These are phyloP conservation scores for Trametes coccinea DNA, from an alignment of 768 basidiomycete species.

Conservation along the genomic window DNA sequence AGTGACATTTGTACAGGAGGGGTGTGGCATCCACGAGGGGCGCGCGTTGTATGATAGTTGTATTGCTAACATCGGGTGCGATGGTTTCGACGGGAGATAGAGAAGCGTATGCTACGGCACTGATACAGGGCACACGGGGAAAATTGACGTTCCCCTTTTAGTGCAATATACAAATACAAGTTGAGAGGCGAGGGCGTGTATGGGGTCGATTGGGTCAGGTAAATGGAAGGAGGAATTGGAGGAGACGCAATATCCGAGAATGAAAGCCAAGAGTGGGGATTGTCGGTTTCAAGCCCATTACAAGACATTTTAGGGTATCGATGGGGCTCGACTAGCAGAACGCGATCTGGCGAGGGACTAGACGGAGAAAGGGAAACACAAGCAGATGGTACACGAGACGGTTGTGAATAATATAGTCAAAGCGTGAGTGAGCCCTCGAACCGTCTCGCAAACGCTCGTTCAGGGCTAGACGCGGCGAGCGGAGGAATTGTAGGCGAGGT, in stretches of 20 bases:
- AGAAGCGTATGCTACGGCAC: no score
- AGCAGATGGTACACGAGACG: not conserved
- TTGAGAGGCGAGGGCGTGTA: not conserved
- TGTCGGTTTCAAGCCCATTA: not conserved
- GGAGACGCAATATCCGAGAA: no score
- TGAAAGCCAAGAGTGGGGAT: not conserved
- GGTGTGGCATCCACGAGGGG: not conserved
- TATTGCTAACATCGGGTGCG: not conserved
- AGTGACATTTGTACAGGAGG: not conserved
- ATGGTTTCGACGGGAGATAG: no score
- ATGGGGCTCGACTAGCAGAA: not conserved
- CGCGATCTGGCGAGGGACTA: no score
- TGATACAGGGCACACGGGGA: not conserved
- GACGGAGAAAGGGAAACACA: not conserved
- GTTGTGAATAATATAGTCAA: not conserved
- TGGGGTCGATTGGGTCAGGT: not conserved
- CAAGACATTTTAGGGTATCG: not conserved
- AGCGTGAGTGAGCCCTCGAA: constrained; percentile 12
- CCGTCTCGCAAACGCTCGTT: constrained; percentile 9
- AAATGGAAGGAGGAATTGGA: not conserved
- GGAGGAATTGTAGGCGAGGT: constrained; percentile 5
- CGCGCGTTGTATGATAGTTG: not conserved
- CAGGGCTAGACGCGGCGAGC: constrained; percentile 12
- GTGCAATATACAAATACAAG: no score
- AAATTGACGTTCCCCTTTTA: not conserved